Evolutionary conservation across 129 eudicot species (phyloP).

Genomic region (Centaurea solstitialis): DNA sequence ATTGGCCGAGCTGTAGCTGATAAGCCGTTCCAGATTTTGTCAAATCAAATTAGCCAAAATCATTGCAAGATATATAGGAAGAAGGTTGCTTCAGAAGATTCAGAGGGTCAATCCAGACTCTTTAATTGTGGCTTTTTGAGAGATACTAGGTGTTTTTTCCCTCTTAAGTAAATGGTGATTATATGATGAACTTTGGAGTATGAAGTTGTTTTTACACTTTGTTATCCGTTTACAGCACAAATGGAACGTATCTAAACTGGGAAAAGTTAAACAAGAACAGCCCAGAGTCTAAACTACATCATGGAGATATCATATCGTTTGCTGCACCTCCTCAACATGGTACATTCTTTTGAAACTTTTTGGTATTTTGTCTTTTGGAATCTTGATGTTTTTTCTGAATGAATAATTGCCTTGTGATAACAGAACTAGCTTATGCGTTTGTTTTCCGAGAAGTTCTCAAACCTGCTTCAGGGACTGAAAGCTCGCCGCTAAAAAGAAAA

Average conservation of each 20-base stretch:
- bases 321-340: constrained; percentile 87
- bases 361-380: not conserved
- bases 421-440: constrained; percentile 87
- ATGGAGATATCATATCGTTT: constrained; percentile 90
- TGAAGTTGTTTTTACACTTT: constrained; percentile 13
- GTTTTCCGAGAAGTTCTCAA: constrained; percentile 81
- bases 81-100: constrained; percentile 54
- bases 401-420: constrained; percentile 4
- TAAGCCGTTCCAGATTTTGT: constrained; percentile 56
- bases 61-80: constrained; percentile 84
- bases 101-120: constrained; percentile 45
- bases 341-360: constrained; percentile 24
- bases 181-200: constrained; percentile 3
- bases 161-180: constrained; percentile 10
- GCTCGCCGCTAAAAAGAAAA: constrained; percentile 63
- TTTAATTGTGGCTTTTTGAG: constrained; percentile 52
- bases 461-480: constrained; percentile 42
- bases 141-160: constrained; percentile 84
- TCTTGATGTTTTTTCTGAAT: constrained; percentile 2
- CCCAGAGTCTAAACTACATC: constrained; percentile 65
- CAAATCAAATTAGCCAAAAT: constrained; percentile 69
- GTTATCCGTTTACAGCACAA: constrained; percentile 63
- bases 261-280: constrained; percentile 62
- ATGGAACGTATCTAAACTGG: constrained; percentile 90
- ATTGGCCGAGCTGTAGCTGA: constrained; percentile 83